A percentile compares a stretch with the other conserved stretches of the same genome.
Evolutionary conservation across 805 yeast species (phyloP).

Genomic region (Maudiozyma barnettii): DNA sequence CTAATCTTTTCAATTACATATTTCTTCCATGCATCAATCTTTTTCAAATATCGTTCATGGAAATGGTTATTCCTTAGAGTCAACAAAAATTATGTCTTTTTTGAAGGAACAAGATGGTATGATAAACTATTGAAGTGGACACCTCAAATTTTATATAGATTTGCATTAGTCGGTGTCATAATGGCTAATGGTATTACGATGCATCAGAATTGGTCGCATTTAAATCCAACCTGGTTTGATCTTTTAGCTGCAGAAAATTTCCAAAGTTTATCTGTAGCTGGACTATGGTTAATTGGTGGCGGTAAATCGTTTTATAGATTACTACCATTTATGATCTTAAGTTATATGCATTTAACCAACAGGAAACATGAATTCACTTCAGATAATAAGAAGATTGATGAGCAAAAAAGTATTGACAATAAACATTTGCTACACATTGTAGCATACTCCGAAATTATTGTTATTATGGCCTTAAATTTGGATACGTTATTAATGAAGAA

Average conservation of each 20-base stretch:
- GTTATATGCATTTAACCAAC: conserved; percentile 47
- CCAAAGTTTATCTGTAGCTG: conserved; percentile 51
- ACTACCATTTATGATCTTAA: conserved; percentile 47
- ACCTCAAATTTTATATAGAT: conserved; percentile 44
- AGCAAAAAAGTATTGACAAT: conserved; percentile 11
- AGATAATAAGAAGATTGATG: conserved; percentile 7
- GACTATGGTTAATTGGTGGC: conserved; percentile 55
- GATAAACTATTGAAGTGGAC: conserved; percentile 25
- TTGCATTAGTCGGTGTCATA: conserved; percentile 48
- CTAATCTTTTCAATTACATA: conserved; percentile 21
- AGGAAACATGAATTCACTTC: conserved; percentile 12
- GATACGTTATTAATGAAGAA: conserved; percentile 53
- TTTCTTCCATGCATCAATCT: conserved; percentile 17
- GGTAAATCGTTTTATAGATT: conserved; percentile 58
- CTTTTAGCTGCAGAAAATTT: conserved; percentile 67
- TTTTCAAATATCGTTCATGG: conserved; percentile 28
- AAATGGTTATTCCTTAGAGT: conserved; percentile 24
- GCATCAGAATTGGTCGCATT: conserved; percentile 49
- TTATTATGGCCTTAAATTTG: conserved; percentile 42
- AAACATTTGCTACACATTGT: conserved; percentile 29
- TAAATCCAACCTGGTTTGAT: conserved; percentile 52
- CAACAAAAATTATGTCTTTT: conserved; percentile 14
- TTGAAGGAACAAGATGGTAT: conserved; percentile 17
- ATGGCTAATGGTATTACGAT: conserved; percentile 44
- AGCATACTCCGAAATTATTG: conserved; percentile 51